Conservation (phyloP, 2,329 filamentous ascomycete genomes). For the Sarocladium brachiariae region DNA sequence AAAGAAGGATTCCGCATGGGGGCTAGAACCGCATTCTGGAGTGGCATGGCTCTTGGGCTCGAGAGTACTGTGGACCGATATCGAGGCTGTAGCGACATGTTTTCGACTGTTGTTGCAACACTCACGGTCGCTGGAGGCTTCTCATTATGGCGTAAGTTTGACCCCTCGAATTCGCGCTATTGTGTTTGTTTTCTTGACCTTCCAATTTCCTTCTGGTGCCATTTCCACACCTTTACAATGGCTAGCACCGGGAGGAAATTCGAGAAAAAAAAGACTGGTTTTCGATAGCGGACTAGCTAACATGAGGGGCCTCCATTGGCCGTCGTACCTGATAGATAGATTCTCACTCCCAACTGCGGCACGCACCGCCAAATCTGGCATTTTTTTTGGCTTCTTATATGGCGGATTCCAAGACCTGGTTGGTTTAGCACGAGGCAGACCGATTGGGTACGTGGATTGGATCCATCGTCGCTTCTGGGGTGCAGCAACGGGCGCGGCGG, state of each 20-base stretch:
- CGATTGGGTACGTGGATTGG: constrained; percentile 68
- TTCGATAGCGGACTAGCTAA: constrained; percentile 3
- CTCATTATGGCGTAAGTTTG: constrained; percentile 70
- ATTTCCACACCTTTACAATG: not conserved
- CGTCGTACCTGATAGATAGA: constrained; percentile 46
- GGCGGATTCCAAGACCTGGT: constrained; percentile 75
- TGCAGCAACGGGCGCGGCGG: not conserved
- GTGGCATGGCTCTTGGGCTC: constrained; percentile 67
- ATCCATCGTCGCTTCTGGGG: constrained; percentile 38
- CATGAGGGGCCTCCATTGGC: not conserved
- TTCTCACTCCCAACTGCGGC: constrained; percentile 72
- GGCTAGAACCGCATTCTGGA: constrained; percentile 62
- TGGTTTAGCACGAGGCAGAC: constrained; percentile 61
- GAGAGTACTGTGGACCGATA: constrained; percentile 81
- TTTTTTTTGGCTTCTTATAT: constrained; percentile 72
- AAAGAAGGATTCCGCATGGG: constrained; percentile 75
- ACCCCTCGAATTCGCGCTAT: constrained; percentile 2
- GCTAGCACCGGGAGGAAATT: constrained; percentile 7
- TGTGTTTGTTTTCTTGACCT: constrained; percentile 6
- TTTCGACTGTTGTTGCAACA: constrained; percentile 76
- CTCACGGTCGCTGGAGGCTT: constrained; percentile 80
- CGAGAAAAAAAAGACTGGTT: not conserved
- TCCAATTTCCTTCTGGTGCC: not conserved
- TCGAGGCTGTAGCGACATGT: constrained; percentile 62
- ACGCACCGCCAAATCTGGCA: constrained; percentile 70